Percentiles rank a stretch among this genome's conserved stretches.
Conservation (phyloP, 202 grass and related monocot species). For the Zizania palustris region DNA sequence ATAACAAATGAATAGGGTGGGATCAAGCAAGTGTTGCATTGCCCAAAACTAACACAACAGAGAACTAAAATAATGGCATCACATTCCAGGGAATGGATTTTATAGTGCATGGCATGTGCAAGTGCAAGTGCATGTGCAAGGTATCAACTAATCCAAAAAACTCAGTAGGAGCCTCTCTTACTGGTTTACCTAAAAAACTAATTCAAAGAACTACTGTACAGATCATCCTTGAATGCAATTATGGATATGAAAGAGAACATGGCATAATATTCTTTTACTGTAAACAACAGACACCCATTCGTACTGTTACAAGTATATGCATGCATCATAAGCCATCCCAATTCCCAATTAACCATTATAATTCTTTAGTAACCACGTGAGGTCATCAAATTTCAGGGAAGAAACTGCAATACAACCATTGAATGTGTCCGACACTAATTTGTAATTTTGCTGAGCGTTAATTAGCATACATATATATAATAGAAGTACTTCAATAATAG, state of each 20-base stretch:
- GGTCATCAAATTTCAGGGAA: background rate
- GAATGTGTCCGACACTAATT: background rate
- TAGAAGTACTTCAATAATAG: background rate
- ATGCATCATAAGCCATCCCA: conserved; percentile 8
- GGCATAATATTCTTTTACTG: background rate
- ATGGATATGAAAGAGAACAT: conserved; percentile 28
- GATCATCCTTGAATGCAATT: background rate
- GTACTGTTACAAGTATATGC: conserved; percentile 5
- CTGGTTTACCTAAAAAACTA: no score
- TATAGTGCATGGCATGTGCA: conserved; percentile 6
- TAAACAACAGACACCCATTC: background rate
- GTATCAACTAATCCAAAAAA: conserved; percentile 17
- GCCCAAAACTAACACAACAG: background rate
- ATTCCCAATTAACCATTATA: background rate
- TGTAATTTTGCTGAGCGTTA: background rate
- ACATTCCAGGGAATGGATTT: conserved; percentile 9
- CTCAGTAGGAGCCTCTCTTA: no score
- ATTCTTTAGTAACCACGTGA: conserved; percentile 13
- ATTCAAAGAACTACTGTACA: conserved; percentile 1
- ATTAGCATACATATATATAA: background rate
- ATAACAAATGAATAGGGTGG: background rate
- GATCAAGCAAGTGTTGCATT: background rate
- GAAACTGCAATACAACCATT: background rate
- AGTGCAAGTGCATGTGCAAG: background rate
- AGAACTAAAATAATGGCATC: conserved; percentile 21